Evolutionary conservation across 108 stramenopile species (phyloP), one percentile per base, ranked within the genome.

Genomic region (Pseudonitzschia multistriata): DNA sequence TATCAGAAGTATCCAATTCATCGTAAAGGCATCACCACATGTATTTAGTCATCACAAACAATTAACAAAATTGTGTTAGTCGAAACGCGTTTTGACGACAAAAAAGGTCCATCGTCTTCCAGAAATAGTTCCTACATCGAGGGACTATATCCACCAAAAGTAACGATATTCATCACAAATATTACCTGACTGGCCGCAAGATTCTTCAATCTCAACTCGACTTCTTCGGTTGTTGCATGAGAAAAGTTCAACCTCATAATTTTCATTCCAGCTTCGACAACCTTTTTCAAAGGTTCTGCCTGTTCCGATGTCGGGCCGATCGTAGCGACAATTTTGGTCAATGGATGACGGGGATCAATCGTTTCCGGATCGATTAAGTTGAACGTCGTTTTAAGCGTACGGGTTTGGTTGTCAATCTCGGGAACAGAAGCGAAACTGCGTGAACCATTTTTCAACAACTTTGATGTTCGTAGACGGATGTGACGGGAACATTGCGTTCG

Each of bases 171-270:
- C 52, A 6, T 45, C 42, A 45, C 3, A 17, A 13, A 13, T 49
- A 65, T 45, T 62, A 84, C 85, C 81, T 89, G 83, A 61, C 81
- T 71, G 14, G 74, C 54, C 28, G 77, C 80, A 37, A 98, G 83
- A 81, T 98, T 98, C 31, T 49, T 74, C 50, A 88, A 74, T 25
- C 97, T 91, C 68, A 96, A 67, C 62, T 94, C 92, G 7, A 96
- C 95, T 84, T 98, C 97, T 69, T 98, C 96, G 29, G 74, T 87
- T 8, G 97, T 98, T 33, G 96, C 97, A 73, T 98, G 97, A 37
- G 90, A 91, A 78, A 98, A 98, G 74, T 98, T 98, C 54, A 98
- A 74, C 40, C 97, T 79, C 96, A 97, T 97, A 34, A 98, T 81
- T 17, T 87, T 82, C 89, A 98, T 86, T 33, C 96, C 96, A 47